Percentiles rank a stretch among this genome's conserved stretches.
Evolutionary conservation across 2,329 filamentous ascomycete species (phyloP).

Genomic region (Helotiales sp.): DNA sequence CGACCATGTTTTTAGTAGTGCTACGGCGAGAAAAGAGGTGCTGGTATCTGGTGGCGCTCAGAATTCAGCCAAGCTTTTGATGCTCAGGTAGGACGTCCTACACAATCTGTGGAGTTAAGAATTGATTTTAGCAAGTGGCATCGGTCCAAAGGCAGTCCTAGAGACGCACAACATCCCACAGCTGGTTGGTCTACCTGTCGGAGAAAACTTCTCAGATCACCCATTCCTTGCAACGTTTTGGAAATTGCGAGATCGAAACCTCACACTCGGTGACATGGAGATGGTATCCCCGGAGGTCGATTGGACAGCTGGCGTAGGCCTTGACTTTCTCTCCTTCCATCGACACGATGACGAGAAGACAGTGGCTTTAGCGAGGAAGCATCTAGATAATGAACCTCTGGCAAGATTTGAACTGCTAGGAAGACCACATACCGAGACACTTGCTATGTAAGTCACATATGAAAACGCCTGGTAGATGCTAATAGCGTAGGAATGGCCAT

Average conservation of each 20-base stretch:
- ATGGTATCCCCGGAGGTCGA: constrained; percentile 7
- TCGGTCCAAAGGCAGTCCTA: constrained; percentile 44
- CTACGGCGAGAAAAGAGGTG: constrained; percentile 39
- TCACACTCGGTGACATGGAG: constrained; percentile 9
- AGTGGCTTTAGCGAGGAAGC: not conserved
- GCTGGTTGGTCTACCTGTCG: constrained; percentile 11
- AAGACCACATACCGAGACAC: constrained; percentile 2
- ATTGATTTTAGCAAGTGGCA: constrained; percentile 37
- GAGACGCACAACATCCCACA: constrained; percentile 31
- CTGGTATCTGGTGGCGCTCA: constrained; percentile 49
- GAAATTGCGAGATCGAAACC: constrained; percentile 14
- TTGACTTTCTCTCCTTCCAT: constrained; percentile 8
- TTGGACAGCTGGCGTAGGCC: constrained; percentile 10
- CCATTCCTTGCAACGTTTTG: constrained; percentile 9
- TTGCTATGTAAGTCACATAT: constrained; percentile 5
- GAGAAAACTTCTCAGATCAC: constrained; percentile 19
- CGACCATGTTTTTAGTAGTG: not conserved
- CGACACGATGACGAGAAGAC: constrained; percentile 3
- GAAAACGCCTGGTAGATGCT: not conserved
- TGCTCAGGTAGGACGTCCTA: constrained; percentile 33
- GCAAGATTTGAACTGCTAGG: not conserved
- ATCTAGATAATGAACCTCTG: not conserved
- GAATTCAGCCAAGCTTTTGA: constrained; percentile 50
- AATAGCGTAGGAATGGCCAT: not conserved
- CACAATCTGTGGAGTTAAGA: not conserved